Base-by-base conservation (phyloP, 495 filamentous ascomycete species). In the Poronia punctata region DNA sequence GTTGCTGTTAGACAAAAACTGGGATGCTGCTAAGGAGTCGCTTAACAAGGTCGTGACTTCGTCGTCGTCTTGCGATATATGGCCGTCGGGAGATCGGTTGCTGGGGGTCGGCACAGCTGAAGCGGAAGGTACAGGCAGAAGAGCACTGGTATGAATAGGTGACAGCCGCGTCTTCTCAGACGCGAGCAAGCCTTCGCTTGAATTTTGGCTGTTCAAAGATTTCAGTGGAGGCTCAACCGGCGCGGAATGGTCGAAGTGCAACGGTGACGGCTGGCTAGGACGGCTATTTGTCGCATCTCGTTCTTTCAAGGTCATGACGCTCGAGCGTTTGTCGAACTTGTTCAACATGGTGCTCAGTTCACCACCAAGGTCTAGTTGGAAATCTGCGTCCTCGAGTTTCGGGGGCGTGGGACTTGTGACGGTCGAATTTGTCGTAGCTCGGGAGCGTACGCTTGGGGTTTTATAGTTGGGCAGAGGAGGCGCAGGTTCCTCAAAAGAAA, bases 371-470 rank as follows among this genome's bases (percentile, higher is more conserved):
- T 60, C 76, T 46, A 66, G 59, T 32, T 70, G 65, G 28, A 85
- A 69, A 48, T 76, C 66, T 5, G 71, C 64, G 21, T 79, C 70
- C n/a, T 78, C 65, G 18, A 87, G 59, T 45, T 77, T 79, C 10
- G 83, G 82, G 14, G 84, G 80, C 1, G 79, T 86, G 9, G 82
- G 72, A 3, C 83, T 87, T 51, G 76, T 83, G 7, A 67, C 53
- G 9, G 75, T 73, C 9, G 80, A 73, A 43, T 52, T 53, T 31
- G 53, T 77, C 48, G 58, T 61, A 26, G 56, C 60, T 40, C 70
- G 62, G 12, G 69, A 65, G 20, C 67, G 64, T 21, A 61, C 51
- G 39, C 54, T 43, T 22, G 50, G 35, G 12, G 35, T 36, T 14
- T 52, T 52, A 26, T 50, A 53, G 15, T 57, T 44, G 5, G 64